Conservation (phyloP, 805 yeast genomes). For the Saccharomycopsis amapae region DNA sequence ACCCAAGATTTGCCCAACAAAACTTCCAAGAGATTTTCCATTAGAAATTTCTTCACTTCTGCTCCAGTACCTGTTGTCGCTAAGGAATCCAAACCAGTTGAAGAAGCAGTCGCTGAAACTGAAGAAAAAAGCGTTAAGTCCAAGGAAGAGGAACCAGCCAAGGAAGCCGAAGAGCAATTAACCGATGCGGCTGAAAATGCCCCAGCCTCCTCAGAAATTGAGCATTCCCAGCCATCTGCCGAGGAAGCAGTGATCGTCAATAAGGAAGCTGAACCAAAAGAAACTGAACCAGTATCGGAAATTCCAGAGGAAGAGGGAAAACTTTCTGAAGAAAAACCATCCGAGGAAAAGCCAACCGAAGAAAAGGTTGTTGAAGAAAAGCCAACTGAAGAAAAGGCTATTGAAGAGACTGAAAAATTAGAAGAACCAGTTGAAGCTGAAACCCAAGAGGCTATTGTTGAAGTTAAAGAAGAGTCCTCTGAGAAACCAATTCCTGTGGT, state of each 20-base stretch:
- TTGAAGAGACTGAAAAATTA: conserved; percentile 3
- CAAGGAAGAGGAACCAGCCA: background rate
- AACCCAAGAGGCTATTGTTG: background rate
- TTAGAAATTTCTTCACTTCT: too few species aligned
- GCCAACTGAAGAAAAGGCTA: background rate
- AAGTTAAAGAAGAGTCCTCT: background rate
- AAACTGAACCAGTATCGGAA: background rate
- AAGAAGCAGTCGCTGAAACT: background rate
- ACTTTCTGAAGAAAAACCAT: conserved; percentile 29
- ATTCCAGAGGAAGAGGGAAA: conserved; percentile 31
- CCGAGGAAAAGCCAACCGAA: conserved; percentile 1
- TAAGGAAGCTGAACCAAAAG: background rate
- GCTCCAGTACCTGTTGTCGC: background rate
- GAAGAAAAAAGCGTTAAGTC: background rate
- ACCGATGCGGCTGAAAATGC: background rate
- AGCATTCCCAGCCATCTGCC: background rate
- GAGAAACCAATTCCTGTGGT: background rate
- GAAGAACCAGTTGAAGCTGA: conserved; percentile 2
- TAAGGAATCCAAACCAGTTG: background rate
- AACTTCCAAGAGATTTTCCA: background rate
- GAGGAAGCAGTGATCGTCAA: background rate
- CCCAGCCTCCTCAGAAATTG: background rate
- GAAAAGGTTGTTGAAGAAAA: conserved; percentile 2
- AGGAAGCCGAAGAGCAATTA: conserved; percentile 3
- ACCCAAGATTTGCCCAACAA: conserved; percentile 2